A percentile compares a stretch with the other conserved stretches of the same genome.
These are phyloP conservation scores for Deuterostichococcus epilithicus DNA, from an alignment of 139 green algal genomes.

Conservation along the genomic window DNA sequence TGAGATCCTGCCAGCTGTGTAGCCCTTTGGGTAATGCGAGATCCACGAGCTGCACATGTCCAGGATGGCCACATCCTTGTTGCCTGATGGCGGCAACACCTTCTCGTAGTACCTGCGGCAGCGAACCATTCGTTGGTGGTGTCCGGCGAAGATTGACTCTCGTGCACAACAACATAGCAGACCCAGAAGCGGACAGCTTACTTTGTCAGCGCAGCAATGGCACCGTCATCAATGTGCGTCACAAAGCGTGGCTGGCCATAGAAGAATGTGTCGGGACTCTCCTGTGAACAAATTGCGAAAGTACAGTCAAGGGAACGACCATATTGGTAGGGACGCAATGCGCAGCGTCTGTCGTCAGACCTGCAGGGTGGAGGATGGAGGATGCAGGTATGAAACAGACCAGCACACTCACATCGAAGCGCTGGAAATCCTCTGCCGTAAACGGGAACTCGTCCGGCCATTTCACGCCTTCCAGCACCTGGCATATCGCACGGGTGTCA, in stretches of 20 bases:
- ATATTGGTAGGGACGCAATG: no score
- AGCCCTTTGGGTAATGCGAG: conserved; percentile 79
- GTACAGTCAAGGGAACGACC: no score
- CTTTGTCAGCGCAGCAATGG: conserved; percentile 80
- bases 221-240: conserved; percentile 90
- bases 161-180: background rate
- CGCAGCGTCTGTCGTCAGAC: no score
- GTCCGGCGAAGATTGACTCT: background rate
- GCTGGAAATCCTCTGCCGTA: conserved; percentile 55
- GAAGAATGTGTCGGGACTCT: conserved; percentile 44
- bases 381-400: no score
- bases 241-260: conserved; percentile 82
- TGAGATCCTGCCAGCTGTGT: conserved; percentile 65
- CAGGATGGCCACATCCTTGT: conserved; percentile 48
- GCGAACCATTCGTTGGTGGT: background rate
- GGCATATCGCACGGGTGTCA: background rate
- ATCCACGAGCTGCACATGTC: conserved; percentile 80
- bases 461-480: conserved; percentile 66
- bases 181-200: conserved; percentile 15
- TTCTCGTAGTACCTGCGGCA: conserved; percentile 57
- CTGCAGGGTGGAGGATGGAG: no score
- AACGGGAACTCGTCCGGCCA: conserved; percentile 72
- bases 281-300: background rate
- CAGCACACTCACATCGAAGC: conserved; percentile 47
- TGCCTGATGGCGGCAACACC: conserved; percentile 55